Conservation (phyloP, 2,329 filamentous ascomycete genomes). For the Sphaerulina populicola region DNA sequence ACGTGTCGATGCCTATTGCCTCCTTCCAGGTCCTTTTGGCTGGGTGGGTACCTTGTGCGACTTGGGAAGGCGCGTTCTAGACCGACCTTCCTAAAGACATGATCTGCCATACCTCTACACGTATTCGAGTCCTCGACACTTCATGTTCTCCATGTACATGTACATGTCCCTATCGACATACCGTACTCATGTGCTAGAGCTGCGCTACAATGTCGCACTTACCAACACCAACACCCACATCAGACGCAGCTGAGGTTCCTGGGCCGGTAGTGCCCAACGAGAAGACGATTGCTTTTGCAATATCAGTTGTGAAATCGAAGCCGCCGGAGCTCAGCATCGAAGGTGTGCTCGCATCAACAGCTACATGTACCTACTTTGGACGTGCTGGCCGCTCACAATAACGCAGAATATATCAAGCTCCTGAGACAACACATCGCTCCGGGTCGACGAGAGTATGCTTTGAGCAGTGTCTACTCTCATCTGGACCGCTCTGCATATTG, state of each 20-base stretch:
- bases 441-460: constrained; percentile 20
- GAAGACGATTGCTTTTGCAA: constrained; percentile 22
- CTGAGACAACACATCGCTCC: constrained; percentile 33
- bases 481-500: constrained; percentile 38
- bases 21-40: too few species aligned
- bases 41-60: background rate
- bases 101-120: background rate
- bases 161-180: background rate
- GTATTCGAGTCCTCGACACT: background rate
- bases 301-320: constrained; percentile 33
- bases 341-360: constrained; percentile 12
- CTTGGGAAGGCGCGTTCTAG: background rate
- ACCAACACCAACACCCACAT: background rate
- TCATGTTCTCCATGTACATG: too few species aligned
- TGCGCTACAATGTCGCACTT: background rate
- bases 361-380: background rate
- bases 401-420: constrained; percentile 26
- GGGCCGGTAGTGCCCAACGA: constrained; percentile 7
- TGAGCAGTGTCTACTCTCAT: constrained; percentile 28
- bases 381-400: constrained; percentile 1
- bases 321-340: constrained; percentile 31
- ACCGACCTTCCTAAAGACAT: background rate
- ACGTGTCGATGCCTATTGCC: background rate
- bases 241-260: background rate
- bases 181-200: background rate